Evolutionary conservation across 768 basidiomycete species (phyloP).

Genomic region (Mrakia blollopis): DNA sequence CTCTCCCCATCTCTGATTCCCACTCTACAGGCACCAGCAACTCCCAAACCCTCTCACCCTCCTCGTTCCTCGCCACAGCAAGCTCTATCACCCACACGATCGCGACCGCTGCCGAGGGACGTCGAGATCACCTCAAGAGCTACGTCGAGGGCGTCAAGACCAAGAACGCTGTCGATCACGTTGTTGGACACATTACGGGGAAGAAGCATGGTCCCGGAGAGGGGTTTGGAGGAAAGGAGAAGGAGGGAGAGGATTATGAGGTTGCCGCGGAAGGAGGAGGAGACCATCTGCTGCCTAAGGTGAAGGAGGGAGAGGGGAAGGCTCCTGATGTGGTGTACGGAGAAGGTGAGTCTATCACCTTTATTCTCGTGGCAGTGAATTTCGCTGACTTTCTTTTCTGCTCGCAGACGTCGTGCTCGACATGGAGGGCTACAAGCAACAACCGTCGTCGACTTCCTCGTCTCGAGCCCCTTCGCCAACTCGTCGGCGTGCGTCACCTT

Average conservation of each 20-base stretch:
- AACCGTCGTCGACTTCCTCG: background rate
- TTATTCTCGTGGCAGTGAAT: conserved; percentile 35
- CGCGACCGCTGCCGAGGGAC: conserved; percentile 12
- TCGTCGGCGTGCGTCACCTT: background rate
- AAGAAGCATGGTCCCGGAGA: conserved; percentile 15
- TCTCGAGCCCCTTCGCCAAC: background rate
- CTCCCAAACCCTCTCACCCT: conserved; percentile 36
- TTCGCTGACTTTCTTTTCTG: conserved; percentile 15
- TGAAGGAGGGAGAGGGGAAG: conserved; percentile 48
- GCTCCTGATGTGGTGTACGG: conserved; percentile 61
- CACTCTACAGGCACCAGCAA: conserved; percentile 10
- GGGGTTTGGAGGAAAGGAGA: background rate
- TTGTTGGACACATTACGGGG: conserved; percentile 22
- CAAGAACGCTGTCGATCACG: conserved; percentile 23
- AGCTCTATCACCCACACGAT: conserved; percentile 36
- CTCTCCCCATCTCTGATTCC: background rate
- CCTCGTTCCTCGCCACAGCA: conserved; percentile 39
- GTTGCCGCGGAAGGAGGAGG: conserved; percentile 8
- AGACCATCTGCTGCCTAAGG: conserved; percentile 49
- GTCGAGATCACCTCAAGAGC: conserved; percentile 6
- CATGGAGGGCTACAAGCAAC: conserved; percentile 62
- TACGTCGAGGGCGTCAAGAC: conserved; percentile 21
- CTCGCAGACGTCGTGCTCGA: conserved; percentile 69
- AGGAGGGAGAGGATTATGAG: conserved; percentile 11
- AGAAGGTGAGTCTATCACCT: conserved; percentile 47